Evolutionary conservation across 1,139 yeast genomes (phyloP).

Genomic region (Taphrina sp.): DNA sequence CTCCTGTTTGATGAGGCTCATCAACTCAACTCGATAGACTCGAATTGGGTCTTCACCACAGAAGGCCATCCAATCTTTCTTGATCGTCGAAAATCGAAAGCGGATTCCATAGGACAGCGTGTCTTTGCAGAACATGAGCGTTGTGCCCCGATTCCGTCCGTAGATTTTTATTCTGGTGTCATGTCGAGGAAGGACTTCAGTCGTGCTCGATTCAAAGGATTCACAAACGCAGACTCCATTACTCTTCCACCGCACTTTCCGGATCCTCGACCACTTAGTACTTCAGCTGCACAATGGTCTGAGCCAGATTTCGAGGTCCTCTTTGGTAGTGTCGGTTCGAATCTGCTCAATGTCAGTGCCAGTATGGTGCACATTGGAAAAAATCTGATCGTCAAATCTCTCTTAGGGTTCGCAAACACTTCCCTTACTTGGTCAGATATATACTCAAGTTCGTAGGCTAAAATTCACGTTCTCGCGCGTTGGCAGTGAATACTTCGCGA

Average conservation of each 20-base stretch:
- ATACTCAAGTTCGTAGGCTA: constrained; percentile 6
- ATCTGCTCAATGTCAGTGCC: constrained; percentile 2
- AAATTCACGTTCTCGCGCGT: constrained; percentile 9
- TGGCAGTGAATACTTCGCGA: not conserved
- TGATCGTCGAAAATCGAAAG: not conserved
- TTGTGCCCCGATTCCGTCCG: not conserved
- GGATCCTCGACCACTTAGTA: not conserved
- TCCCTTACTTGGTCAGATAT: not conserved
- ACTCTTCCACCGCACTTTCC: constrained; percentile 1
- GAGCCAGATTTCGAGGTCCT: constrained; percentile 9
- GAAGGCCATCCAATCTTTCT: constrained; percentile 75
- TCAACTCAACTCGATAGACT: constrained; percentile 53
- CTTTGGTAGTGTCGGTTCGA: constrained; percentile 7
- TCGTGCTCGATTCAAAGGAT: not conserved
- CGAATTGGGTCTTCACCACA: constrained; percentile 76
- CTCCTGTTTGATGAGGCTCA: constrained; percentile 70
- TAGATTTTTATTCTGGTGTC: constrained; percentile 10
- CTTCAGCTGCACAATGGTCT: not conserved
- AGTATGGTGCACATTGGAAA: constrained; percentile 14
- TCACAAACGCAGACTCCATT: not conserved
- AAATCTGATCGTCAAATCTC: constrained; percentile 15
- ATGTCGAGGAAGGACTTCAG: constrained; percentile 16
- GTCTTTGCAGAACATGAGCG: not conserved
- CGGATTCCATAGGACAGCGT: not conserved
- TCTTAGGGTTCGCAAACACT: constrained; percentile 14